Base-by-base conservation (phyloP, 108 stramenopile genomes). In the Cyclotella baltica region DNA sequence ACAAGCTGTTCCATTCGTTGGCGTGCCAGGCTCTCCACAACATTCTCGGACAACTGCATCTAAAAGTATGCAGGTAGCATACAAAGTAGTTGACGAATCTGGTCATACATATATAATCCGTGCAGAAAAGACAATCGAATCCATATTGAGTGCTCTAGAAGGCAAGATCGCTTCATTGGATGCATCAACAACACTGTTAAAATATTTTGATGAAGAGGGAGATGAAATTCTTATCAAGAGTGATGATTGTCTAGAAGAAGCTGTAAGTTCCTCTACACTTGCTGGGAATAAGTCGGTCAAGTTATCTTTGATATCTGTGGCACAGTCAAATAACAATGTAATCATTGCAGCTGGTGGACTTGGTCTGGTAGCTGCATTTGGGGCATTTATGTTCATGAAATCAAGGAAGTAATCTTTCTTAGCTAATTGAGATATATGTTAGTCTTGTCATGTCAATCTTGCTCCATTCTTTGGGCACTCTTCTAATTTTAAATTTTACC, bases 151-250 rank as follows among this genome's bases (percentile, higher is more conserved):
- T 48, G 77, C 74, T 3, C 69, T 90, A 23, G 80, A 81, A 35
- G 79, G 87, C n/a, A 92, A 90, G 61, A 65, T 90, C 0, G 53
- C 75, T 18, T 68, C 69, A 38, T 69, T 87, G 22, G 83, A 82
- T 46, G 77, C 65, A 29, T 62, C 72, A 36, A 22, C 55, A 25
- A 70, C 92, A 36, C 56, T 70, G n/a, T 74, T 97, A 36, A 88
- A 93, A 67, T 97, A 93, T 71, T 67, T 87, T 23, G 96, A 97
- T 51, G 94, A 97, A 18, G 96, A 97, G 72, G 93, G 94, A 13
- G 96, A 97, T 81, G 84, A 85, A 56, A 91, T 97, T 53, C 37
- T 90, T 31, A 83, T 97, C 46, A 94, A 84, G 23, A 88, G 81
- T 50, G 91, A 97, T 64, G 92, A 91, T 28, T 87, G 89, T 80